Percentiles rank a stretch among this genome's conserved stretches.
phyloP scores from a whole-genome alignment of 768 basidiomycete species.

The Pleurotus citrinopileatus region DNA sequence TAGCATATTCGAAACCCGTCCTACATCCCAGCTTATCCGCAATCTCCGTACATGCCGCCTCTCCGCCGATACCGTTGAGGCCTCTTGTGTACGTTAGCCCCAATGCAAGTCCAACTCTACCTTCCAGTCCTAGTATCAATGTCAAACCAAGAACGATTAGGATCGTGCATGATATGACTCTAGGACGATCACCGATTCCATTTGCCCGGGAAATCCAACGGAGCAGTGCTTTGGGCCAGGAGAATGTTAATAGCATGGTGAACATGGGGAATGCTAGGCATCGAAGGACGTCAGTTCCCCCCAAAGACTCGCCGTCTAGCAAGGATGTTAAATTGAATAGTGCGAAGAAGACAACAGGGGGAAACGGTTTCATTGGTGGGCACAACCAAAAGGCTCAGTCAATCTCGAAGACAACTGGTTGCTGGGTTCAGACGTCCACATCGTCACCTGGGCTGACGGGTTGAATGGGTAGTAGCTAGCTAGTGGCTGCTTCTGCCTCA shows the following conservation, averaged over 20 bases:
- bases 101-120: neutral
- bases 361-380: neutral
- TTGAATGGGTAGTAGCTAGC: neutral
- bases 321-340: too few relatives aligned
- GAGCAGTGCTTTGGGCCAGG: neutral
- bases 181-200: neutral
- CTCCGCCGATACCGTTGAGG: neutral
- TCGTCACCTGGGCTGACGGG: neutral
- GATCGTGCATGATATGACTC: neutral
- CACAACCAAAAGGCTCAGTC: neutral
- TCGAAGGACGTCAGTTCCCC: neutral
- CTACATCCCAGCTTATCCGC: neutral
- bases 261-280: neutral
- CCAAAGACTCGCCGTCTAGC: too few relatives aligned
- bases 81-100: neutral
- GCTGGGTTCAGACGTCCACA: neutral
- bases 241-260: neutral
- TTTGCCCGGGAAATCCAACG: neutral
- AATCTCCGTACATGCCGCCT: neutral
- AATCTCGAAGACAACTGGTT: constrained; percentile 1
- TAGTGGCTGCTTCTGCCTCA: too few relatives aligned
- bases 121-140: neutral
- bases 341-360: neutral
- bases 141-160: neutral
- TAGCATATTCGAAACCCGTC: neutral